Base-by-base conservation (phyloP, 129 eudicot genomes). In the Logfia minima region DNA sequence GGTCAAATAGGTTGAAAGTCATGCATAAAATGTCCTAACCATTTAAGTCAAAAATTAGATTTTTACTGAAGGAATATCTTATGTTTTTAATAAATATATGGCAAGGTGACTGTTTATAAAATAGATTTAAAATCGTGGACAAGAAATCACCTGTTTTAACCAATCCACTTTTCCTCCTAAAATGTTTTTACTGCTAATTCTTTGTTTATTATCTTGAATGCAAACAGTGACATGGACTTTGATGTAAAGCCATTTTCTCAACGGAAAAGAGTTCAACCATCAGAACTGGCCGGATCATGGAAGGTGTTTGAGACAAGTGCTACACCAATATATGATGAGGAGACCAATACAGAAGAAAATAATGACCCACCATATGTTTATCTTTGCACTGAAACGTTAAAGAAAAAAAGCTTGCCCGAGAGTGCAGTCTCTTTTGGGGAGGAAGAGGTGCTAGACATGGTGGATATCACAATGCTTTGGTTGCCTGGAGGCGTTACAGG, bases 251-350 rank as follows among this genome's bases (percentile, higher is more conserved):
- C 99, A 28, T 92, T 92, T 77, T 95, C 99, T 39, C 96, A 92
- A 81, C 77, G 97, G 31, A 86, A 75, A 82, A 85, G 99, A 79
- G 86, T 85, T 19, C 96, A 87, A 66, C 97, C 97, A 19, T 88
- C 87, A 16, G 91, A 95, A 71, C 79, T 95, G 17, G 73, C 76
- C 0, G 99, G 99, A 19, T 87, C 89, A 8, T 95, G 97, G 96
- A 95, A 95, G 69, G 99, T 95, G 70, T 95, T 95, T 48, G 99
- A 95, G 83, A 80, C 90, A 68, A 95, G 99, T 67, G 96, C 92
- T 66, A 95, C 90, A 29, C 99, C 99, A 4, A 83, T 95, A 56
- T 89, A 89, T 2, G 86, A 84, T 0, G 96, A 88, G 22, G 97
- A 92, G 18, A 59, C 34, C 0, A 16, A 53, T n/a, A 66, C 64